phyloP scores from a whole-genome alignment of 2,329 filamentous ascomycete genomes.

The Penicillium sp. region DNA sequence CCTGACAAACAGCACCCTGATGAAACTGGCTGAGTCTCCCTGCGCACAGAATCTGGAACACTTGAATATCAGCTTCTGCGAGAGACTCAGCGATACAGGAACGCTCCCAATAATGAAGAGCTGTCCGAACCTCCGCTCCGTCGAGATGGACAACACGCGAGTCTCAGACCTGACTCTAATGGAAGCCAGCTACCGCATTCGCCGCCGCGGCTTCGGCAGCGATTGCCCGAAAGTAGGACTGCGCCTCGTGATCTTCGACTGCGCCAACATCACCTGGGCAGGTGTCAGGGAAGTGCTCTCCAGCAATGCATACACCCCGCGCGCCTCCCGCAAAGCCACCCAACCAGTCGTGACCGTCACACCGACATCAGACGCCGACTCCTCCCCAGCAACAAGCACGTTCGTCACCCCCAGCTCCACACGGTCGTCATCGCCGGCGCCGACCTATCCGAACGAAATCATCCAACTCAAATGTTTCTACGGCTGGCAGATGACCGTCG shows the following conservation, averaged over 20 bases:
- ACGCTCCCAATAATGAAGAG: conserved; percentile 77
- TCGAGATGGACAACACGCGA: conserved; percentile 91
- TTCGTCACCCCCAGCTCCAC: conserved; percentile 24
- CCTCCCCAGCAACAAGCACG: conserved; percentile 25
- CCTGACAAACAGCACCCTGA: conserved; percentile 70
- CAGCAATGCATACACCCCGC: conserved; percentile 71
- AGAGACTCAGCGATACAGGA: conserved; percentile 74
- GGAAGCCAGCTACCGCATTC: conserved; percentile 78
- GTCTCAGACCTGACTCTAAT: conserved; percentile 80
- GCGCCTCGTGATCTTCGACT: conserved; percentile 82
- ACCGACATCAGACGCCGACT: conserved; percentile 22
- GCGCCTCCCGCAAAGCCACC: conserved; percentile 39
- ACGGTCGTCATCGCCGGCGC: conserved; percentile 24
- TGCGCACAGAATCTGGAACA: conserved; percentile 71
- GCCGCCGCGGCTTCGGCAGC: conserved; percentile 57
- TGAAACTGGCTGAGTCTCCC: conserved; percentile 70
- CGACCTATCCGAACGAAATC: conserved; percentile 66
- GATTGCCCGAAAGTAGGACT: conserved; percentile 59
- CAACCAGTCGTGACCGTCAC: conserved; percentile 35
- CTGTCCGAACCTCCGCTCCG: conserved; percentile 63
- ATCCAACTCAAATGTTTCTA: conserved; percentile 91
- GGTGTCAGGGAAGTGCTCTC: conserved; percentile 82
- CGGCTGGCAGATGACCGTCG: conserved; percentile 89
- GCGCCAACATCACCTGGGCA: conserved; percentile 86
- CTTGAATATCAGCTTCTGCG: conserved; percentile 85